A percentile compares a stretch with the other conserved stretches of the same genome.
Evolutionary conservation across 148 eudicot genomes (phyloP).

Genomic region (Salicornia ramosissima): DNA sequence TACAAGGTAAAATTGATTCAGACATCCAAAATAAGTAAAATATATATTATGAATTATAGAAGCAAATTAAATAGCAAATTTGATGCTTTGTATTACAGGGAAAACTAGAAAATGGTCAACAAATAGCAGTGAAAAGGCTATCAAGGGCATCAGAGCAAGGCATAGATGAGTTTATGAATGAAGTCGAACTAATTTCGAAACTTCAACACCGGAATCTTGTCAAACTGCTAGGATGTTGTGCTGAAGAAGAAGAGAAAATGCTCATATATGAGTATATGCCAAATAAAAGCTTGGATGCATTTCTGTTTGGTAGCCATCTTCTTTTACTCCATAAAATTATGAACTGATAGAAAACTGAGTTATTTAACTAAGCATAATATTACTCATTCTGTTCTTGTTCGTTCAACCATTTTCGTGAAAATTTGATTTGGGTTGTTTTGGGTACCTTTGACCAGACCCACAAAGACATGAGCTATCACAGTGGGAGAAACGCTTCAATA

Average conservation of each 20-base stretch:
- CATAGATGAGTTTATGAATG: constrained; percentile 41
- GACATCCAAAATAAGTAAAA: too few relatives aligned
- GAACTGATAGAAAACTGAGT: too few relatives aligned
- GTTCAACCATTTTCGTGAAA: too few relatives aligned
- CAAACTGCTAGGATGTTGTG: constrained; percentile 34
- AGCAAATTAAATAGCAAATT: too few relatives aligned
- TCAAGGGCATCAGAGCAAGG: constrained; percentile 44
- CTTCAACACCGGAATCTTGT: constrained; percentile 47
- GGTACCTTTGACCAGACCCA: constrained; percentile 17
- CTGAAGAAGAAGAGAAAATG: constrained; percentile 33
- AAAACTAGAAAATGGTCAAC: constrained; percentile 30
- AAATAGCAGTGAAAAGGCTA: constrained; percentile 42
- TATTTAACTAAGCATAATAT: too few relatives aligned
- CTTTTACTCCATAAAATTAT: too few relatives aligned
- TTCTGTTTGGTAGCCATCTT: constrained; percentile 47
- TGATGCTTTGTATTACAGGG: too few relatives aligned
- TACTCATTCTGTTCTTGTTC: too few relatives aligned
- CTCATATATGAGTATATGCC: constrained; percentile 41
- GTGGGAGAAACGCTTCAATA: constrained; percentile 31
- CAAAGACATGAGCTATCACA: neutral
- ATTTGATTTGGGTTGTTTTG: too few relatives aligned
- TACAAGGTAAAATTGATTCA: constrained; percentile 38
- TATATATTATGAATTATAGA: too few relatives aligned
- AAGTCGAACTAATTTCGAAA: constrained; percentile 38
- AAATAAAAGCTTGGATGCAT: constrained; percentile 41